Conservation (phyloP, 2,329 filamentous ascomycete genomes). For the Escovopsis sp. region DNA sequence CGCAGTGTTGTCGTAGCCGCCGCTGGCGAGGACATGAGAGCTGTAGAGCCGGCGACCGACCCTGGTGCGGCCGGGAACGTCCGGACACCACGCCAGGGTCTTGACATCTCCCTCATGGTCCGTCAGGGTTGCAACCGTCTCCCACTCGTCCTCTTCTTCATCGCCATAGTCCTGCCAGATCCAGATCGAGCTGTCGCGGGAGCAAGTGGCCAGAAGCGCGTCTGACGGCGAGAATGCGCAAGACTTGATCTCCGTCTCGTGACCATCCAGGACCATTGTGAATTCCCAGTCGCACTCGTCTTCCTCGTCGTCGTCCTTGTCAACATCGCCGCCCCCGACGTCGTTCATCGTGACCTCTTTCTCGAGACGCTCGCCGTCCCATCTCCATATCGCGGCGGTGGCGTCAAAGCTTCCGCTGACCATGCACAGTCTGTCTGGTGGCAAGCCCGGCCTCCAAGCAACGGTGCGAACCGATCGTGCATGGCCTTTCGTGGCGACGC, state of each 20-base stretch:
- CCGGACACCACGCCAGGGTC: slow-evolving; percentile 80
- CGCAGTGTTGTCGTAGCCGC: slow-evolving; percentile 89
- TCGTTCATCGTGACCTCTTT: slow-evolving; percentile 22
- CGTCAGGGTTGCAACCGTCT: slow-evolving; percentile 86
- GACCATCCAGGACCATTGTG: slow-evolving; percentile 80
- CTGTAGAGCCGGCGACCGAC: slow-evolving; percentile 30
- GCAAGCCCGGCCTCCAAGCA: slow-evolving; percentile 69
- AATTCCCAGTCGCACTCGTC: slow-evolving; percentile 83
- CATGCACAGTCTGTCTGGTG: slow-evolving; percentile 52
- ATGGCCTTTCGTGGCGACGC: slow-evolving; percentile 71
- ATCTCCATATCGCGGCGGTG: slow-evolving; percentile 72
- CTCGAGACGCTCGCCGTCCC: slow-evolving; percentile 36
- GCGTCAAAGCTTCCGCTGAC: slow-evolving; percentile 91
- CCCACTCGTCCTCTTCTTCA: slow-evolving; percentile 78
- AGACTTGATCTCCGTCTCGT: slow-evolving; percentile 84
- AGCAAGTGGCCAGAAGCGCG: slow-evolving; percentile 75
- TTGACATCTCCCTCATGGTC: slow-evolving; percentile 96
- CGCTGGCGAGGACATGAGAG: slow-evolving; percentile 65
- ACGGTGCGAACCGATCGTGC: slow-evolving; percentile 74
- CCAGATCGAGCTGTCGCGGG: slow-evolving; percentile 89
- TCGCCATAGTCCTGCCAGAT: slow-evolving; percentile 86
- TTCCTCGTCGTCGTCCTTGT: slow-evolving; percentile 40
- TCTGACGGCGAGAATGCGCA: slow-evolving; percentile 61
- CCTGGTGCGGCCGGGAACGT: slow-evolving; percentile 32
- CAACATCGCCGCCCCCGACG: slow-evolving; percentile 1